A percentile compares a stretch with the other conserved stretches of the same genome.
Evolutionary conservation across 2,329 filamentous ascomycete species (phyloP).

Genomic region (Sodiomyces alkalinus): DNA sequence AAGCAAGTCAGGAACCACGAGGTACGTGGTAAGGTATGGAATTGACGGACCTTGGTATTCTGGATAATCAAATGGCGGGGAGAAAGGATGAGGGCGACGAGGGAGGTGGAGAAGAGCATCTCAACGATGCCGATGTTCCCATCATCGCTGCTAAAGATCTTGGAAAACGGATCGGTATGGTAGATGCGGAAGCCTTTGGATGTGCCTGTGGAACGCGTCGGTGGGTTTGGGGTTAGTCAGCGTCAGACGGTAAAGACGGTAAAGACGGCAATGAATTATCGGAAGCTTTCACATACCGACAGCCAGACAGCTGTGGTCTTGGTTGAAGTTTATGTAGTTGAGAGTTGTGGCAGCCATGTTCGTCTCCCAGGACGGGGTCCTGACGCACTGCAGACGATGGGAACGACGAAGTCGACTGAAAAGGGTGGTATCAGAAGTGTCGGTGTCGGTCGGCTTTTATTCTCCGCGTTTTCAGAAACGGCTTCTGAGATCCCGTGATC

Average conservation of each 20-base stretch:
- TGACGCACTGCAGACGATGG: too few species aligned
- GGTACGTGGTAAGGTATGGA: neutral
- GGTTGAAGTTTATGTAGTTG: conserved; percentile 98
- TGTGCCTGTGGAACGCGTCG: too few species aligned
- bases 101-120: conserved; percentile 96
- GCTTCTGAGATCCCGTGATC: too few species aligned
- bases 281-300: conserved; percentile 67
- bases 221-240: conserved; percentile 3
- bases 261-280: too few species aligned
- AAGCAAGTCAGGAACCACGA: neutral
- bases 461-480: too few species aligned
- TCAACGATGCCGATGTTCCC: conserved; percentile 92
- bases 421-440: too few species aligned
- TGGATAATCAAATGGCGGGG: conserved; percentile 88
- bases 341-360: conserved; percentile 57
- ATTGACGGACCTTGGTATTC: conserved; percentile 63
- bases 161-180: conserved; percentile 88
- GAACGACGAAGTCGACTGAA: too few species aligned
- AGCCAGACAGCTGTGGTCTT: conserved; percentile 94
- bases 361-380: too few species aligned
- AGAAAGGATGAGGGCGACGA: conserved; percentile 85
- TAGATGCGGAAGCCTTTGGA: conserved; percentile 92
- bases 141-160: conserved; percentile 88
- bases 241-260: conserved; percentile 1
- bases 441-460: too few species aligned